Evolutionary conservation across 2,329 filamentous ascomycete species (phyloP).

Genomic region (Exophiala lecanii-corni): DNA sequence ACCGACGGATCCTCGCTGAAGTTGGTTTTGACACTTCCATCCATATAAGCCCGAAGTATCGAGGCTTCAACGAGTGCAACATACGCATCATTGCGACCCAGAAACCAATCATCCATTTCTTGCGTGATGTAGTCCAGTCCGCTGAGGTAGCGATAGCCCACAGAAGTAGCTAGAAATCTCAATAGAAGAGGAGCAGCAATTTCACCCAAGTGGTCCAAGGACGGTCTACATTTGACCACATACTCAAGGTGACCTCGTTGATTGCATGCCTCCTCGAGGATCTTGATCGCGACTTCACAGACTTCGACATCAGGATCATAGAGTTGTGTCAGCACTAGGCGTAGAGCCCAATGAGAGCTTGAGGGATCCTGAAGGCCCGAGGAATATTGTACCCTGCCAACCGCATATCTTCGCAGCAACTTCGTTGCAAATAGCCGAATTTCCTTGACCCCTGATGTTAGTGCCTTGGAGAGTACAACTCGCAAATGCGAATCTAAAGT

Average conservation of each 20-base stretch:
- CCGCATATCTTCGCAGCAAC: slow-evolving; percentile 80
- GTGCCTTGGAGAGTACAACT: slow-evolving; percentile 85
- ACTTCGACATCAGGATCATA: slow-evolving; percentile 98
- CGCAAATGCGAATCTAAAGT: slow-evolving; percentile 81
- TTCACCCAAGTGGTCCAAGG: slow-evolving; percentile 90
- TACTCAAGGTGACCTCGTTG: slow-evolving; percentile 86
- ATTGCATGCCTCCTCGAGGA: slow-evolving; percentile 95
- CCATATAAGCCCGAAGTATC: slow-evolving; percentile 73
- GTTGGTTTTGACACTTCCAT: slow-evolving; percentile 45
- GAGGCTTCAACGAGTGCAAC: slow-evolving; percentile 94
- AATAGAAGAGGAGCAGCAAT: slow-evolving; percentile 90
- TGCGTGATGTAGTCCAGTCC: slow-evolving; percentile 97
- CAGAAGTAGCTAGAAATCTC: slow-evolving; percentile 89
- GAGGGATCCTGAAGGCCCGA: slow-evolving; percentile 40
- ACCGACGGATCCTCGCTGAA: slow-evolving; percentile 53
- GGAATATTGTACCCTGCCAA: slow-evolving; percentile 45
- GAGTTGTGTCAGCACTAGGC: slow-evolving; percentile 92
- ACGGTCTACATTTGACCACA: slow-evolving; percentile 91
- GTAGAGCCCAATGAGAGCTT: slow-evolving; percentile 92
- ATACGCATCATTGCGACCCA: slow-evolving; percentile 94
- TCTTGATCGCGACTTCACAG: slow-evolving; percentile 92
- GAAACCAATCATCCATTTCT: slow-evolving; percentile 99
- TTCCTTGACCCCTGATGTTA: slow-evolving; percentile 84
- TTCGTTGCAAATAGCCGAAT: slow-evolving; percentile 89
- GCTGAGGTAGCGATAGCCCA: slow-evolving; percentile 95